These are phyloP conservation scores for Geranomyces michiganensis DNA, from an alignment of 192 early-diverging fungal genomes.

Conservation along the genomic window DNA sequence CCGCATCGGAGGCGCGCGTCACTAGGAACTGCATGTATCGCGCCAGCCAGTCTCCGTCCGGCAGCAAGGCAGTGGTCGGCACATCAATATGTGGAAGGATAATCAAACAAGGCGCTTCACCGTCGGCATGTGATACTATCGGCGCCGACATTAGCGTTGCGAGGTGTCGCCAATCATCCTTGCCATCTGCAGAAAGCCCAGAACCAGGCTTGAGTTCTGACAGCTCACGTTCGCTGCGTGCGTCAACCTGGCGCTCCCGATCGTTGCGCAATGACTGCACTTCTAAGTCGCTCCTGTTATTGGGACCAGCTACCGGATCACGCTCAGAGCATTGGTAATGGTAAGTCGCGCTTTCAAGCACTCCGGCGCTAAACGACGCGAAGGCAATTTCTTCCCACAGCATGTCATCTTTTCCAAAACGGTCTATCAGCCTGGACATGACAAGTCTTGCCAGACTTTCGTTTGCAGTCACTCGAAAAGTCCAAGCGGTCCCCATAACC, in stretches of 20 bases:
- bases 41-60: slow-evolving; percentile 27
- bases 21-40: slow-evolving; percentile 40
- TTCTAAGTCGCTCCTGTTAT: background rate
- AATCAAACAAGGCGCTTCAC: slow-evolving; percentile 23
- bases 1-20: slow-evolving; percentile 27
- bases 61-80: slow-evolving; percentile 34
- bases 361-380: slow-evolving; percentile 25
- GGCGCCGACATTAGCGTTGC: slow-evolving; percentile 25
- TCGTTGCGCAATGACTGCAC: background rate
- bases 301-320: slow-evolving; percentile 12
- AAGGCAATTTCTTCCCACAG: slow-evolving; percentile 81
- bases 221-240: slow-evolving; percentile 34
- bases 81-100: slow-evolving; percentile 45
- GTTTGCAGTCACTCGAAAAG: slow-evolving; percentile 67
- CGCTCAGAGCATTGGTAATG: slow-evolving; percentile 31
- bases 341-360: slow-evolving; percentile 18
- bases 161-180: slow-evolving; percentile 38
- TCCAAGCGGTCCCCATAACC: slow-evolving; percentile 92
- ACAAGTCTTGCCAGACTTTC: slow-evolving; percentile 69
- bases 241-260: background rate
- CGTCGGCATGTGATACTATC: background rate
- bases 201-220: slow-evolving; percentile 70
- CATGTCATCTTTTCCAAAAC: slow-evolving; percentile 79
- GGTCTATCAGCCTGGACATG: slow-evolving; percentile 66
- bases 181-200: slow-evolving; percentile 57